phyloP scores from a whole-genome alignment of 1,284 basidiomycete species.

The Athelia sp. region DNA sequence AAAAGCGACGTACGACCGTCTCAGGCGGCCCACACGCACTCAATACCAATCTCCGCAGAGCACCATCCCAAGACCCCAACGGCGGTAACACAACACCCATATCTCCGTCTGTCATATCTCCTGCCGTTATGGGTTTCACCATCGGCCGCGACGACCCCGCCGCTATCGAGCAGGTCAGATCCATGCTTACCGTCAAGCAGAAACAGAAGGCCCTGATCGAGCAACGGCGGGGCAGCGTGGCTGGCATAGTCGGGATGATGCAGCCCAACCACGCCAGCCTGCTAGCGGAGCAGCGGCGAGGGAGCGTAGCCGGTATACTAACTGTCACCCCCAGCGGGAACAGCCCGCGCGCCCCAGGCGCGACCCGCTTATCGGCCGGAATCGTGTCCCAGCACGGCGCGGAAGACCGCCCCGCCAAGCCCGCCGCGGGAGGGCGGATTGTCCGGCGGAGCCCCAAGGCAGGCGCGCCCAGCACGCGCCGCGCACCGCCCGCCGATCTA shows the following conservation, averaged over 20 bases:
- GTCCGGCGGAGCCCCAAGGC: slow-evolving; percentile 35
- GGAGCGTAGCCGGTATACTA: slow-evolving; percentile 43
- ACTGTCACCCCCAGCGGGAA: neutral
- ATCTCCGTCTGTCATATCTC: slow-evolving; percentile 63
- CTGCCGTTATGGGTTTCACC: slow-evolving; percentile 59
- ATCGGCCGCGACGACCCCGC: slow-evolving; percentile 48
- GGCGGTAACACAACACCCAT: slow-evolving; percentile 45
- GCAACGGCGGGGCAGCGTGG: slow-evolving; percentile 56
- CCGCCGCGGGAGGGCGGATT: slow-evolving; percentile 11
- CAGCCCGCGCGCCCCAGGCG: neutral
- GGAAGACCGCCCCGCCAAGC: slow-evolving; percentile 11
- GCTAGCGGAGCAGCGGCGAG: slow-evolving; percentile 52
- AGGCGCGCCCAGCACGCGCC: slow-evolving; percentile 15
- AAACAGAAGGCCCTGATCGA: slow-evolving; percentile 68
- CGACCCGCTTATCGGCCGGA: neutral
- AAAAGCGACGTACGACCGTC: slow-evolving; percentile 68
- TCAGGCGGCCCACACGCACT: slow-evolving; percentile 51
- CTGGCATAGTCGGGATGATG: slow-evolving; percentile 22
- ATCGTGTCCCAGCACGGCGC: neutral
- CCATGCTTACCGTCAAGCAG: slow-evolving; percentile 58
- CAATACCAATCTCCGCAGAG: slow-evolving; percentile 43
- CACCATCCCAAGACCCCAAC: slow-evolving; percentile 32
- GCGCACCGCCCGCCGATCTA: slow-evolving; percentile 17
- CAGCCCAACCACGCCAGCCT: neutral
- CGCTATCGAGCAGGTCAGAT: slow-evolving; percentile 57